phyloP scores from a whole-genome alignment of 1,284 basidiomycete genomes.

The Leccinum solheimii region DNA sequence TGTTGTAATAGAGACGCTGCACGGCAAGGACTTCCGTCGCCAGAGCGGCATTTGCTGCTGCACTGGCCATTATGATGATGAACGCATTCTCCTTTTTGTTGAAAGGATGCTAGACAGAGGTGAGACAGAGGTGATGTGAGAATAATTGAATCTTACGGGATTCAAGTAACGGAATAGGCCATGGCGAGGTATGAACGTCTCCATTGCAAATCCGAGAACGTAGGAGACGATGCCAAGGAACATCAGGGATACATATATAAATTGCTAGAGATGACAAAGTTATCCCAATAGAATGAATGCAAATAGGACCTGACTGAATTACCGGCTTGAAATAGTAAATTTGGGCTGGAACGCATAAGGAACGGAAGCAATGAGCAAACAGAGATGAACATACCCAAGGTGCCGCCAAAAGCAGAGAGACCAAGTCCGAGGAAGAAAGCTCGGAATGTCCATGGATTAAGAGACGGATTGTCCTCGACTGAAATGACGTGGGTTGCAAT shows the following conservation, averaged over 20 bases:
- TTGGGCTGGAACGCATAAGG: constrained; percentile 35
- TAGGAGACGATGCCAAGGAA: constrained; percentile 52
- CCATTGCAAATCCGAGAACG: constrained; percentile 42
- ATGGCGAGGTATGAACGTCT: constrained; percentile 47
- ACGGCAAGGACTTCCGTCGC: constrained; percentile 69
- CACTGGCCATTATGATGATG: constrained; percentile 68
- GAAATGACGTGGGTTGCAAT: constrained; percentile 55
- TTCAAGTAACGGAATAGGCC: constrained; percentile 57
- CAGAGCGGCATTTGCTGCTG: constrained; percentile 62
- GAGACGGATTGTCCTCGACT: constrained; percentile 53
- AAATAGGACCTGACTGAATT: not conserved
- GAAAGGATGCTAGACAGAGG: constrained; percentile 38
- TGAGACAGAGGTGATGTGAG: constrained; percentile 19
- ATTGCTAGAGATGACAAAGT: constrained; percentile 37
- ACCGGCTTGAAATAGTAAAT: constrained; percentile 67
- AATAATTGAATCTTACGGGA: constrained; percentile 40
- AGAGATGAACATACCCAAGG: constrained; percentile 34
- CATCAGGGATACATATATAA: constrained; percentile 48
- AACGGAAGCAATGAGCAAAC: not conserved
- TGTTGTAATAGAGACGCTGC: constrained; percentile 55
- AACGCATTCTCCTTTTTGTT: constrained; percentile 58
- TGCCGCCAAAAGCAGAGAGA: constrained; percentile 60
- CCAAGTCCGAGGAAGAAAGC: constrained; percentile 60
- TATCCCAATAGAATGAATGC: not conserved
- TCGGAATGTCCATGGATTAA: constrained; percentile 61